Base-by-base conservation (phyloP, 371 early-diverging fungal genomes). In the Rhizopus delemar region DNA sequence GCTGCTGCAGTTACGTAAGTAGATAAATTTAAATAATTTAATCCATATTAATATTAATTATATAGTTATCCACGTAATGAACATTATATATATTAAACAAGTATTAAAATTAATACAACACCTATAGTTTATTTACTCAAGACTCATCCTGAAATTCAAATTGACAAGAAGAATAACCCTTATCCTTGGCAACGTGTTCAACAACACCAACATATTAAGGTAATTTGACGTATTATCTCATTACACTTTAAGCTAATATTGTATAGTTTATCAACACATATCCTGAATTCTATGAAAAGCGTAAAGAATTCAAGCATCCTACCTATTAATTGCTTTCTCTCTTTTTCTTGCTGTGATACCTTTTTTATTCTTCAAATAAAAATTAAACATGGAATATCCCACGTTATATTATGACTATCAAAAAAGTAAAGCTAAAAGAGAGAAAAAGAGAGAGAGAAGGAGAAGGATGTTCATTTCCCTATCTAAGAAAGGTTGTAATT, bases 141-240 rank as follows among this genome's bases (percentile, higher is more conserved):
- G 50, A 78, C 73, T 12, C 79, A 78, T 60, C 79, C 79, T 58
- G 79, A 78, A 51, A 74, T 78, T 34, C 65, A 71, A n/a, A 63
- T 78, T 50, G 75, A 78, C 55, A 68, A 68, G 36, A 71, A 74
- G 60, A 76, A 75, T 46, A 75, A 75, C 60, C 78, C 78, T 33
- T 64, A 66, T 39, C 79, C 79, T 56, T 78, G 79, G 79, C 59
- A 69, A 43, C 70, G 62, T 16, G 70, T 78, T 28, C 57, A 78
- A 59, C 79, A 78, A 49, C 74, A 78, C 51, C 54, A 76, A 46
- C 75, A 76, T 49, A 74, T 73, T 43, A 78, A 78, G 74, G 70
- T 78, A 71, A 22, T 22, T 22, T 22, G 22, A 0, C 22, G 2
- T 22, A 22, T 2, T 22, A 22, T 22, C 22, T 22, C 22, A 22